Conservation (phyloP, 768 basidiomycete genomes). For the Polyporus arcularius region DNA sequence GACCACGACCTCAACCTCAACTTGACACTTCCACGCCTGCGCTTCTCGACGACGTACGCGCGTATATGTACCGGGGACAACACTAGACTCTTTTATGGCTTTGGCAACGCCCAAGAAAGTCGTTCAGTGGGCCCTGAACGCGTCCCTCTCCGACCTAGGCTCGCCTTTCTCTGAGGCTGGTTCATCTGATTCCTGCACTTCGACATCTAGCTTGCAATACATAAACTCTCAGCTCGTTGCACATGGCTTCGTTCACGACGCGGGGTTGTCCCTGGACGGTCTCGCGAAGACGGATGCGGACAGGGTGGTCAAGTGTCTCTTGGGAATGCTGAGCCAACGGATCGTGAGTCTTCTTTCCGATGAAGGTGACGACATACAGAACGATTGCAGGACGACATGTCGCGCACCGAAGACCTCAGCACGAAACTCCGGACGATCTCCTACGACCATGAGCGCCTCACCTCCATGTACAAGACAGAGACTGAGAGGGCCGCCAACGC, state of each 20-base stretch:
- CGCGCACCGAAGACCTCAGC: constrained; percentile 71
- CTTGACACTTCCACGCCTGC: no score
- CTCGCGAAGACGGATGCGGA: constrained; percentile 57
- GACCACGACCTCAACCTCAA: not conserved
- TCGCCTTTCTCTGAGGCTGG: constrained; percentile 32
- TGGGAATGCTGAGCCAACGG: constrained; percentile 74
- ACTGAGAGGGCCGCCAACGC: constrained; percentile 67
- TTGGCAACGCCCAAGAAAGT: constrained; percentile 43
- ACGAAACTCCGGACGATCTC: constrained; percentile 75
- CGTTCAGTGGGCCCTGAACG: constrained; percentile 53
- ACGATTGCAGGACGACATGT: constrained; percentile 64
- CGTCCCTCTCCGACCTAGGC: constrained; percentile 38
- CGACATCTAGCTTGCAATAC: constrained; percentile 69
- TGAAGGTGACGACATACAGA: no score
- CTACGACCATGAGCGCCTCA: constrained; percentile 80
- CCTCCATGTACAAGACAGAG: constrained; percentile 59
- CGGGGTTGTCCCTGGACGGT: constrained; percentile 71
- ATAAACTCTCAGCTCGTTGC: constrained; percentile 81
- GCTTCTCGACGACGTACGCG: no score
- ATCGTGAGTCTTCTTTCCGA: constrained; percentile 51
- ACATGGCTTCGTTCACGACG: constrained; percentile 69
- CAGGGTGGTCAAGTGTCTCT: constrained; percentile 68
- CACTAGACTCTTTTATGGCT: not conserved
- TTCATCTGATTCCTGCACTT: constrained; percentile 48
- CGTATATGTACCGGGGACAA: no score